Conservation (phyloP, 768 basidiomycete genomes). For the Melanogaster broomeanus region DNA sequence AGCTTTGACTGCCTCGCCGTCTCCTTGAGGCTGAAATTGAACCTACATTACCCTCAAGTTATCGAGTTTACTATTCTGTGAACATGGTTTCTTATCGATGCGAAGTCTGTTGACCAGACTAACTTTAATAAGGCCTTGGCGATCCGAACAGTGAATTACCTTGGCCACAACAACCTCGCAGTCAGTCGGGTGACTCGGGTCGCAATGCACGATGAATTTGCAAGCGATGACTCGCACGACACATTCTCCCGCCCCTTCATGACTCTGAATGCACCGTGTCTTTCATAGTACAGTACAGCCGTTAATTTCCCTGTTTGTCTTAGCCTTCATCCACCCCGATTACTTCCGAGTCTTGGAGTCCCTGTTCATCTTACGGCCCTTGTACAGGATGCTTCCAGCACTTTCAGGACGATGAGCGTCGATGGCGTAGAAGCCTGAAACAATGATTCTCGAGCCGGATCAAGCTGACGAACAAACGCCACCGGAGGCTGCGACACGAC, state of each 20-base stretch:
- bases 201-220: too few relatives aligned
- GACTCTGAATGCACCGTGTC: neutral
- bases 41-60: slow-evolving; percentile 8
- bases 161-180: neutral
- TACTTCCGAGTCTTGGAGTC: slow-evolving; percentile 4
- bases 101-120: neutral
- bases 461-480: slow-evolving; percentile 3
- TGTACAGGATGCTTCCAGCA: neutral
- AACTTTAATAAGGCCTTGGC: neutral
- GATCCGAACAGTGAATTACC: neutral
- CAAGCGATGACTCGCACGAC: neutral
- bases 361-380: slow-evolving; percentile 4
- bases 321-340: slow-evolving; percentile 2
- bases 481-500: slow-evolving; percentile 23
- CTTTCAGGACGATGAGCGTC: neutral
- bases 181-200: neutral
- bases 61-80: slow-evolving; percentile 10
- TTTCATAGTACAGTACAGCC: slow-evolving; percentile 6
- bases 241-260: neutral
- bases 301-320: slow-evolving; percentile 5
- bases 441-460: slow-evolving; percentile 11
- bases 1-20: slow-evolving; percentile 17
- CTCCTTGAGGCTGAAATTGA: slow-evolving; percentile 23
- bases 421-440: neutral
- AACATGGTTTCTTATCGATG: neutral